Evolutionary conservation across 2,329 filamentous ascomycete genomes (phyloP), one percentile per base, ranked within the genome.

Genomic region (Leptosphaerulina australis): DNA sequence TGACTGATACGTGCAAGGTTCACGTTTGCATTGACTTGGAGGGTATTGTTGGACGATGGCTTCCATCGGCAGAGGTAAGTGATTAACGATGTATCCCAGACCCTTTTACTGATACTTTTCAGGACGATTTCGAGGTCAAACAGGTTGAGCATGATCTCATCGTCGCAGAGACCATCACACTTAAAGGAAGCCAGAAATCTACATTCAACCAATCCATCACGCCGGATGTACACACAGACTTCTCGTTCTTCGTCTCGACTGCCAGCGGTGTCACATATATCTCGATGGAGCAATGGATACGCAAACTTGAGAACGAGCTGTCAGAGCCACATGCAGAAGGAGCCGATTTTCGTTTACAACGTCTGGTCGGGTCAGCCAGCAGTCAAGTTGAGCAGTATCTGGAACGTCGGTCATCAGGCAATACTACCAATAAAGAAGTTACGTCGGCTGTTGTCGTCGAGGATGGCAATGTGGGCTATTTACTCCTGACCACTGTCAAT

Each of bases 31-130:
- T 87, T 21, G 82, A 87, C 57, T 66, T 86, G 24, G 81, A 85
- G 40, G 84, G 83, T 0, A 78, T 87, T 2, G 78, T 85, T 58
- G 84, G 81, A 6, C 81, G 83, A 60, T 87, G 84, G 84, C 76
- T 87, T 6, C 83, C 84, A 15, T 66, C 71, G 12, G 68, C 69
- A 39, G 60, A 66, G 48, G 69, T 70, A 59, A 36, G 62, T 45
- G 15, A 8, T 22, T 14, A 15, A 12, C n/a, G 3, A 17, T 3
- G 4, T 8, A 10, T 25, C 3, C n/a, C n/a, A 29, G 14, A 12
- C 5, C 22, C 22, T 12, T 3, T 5, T 31, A 35, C 48, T 50
- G 9, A 50, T 5, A 4, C 1, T 29, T 8, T 12, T 28, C 69
- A 64, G 57, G 56, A 65, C 21, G 60, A 64, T n/a, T 53, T 54